Evolutionary conservation across 495 filamentous ascomycete genomes (phyloP).

Genomic region (Penicillium bovifimosum): DNA sequence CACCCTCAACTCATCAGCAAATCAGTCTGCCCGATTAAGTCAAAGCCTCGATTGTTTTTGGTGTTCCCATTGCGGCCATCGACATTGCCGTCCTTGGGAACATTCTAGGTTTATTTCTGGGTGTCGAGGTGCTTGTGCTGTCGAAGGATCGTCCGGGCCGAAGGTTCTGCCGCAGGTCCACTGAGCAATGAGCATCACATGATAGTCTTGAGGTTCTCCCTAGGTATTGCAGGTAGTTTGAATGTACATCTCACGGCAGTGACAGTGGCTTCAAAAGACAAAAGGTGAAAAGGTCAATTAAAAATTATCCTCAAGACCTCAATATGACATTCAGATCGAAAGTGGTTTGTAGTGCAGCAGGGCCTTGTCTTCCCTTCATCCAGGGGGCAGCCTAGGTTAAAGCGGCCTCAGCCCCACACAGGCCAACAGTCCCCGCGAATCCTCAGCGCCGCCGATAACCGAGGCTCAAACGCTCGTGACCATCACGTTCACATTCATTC

Average conservation of each 20-base stretch:
- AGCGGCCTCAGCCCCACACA: background rate
- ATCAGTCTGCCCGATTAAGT: background rate
- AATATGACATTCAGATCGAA: no score
- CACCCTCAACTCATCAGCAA: background rate
- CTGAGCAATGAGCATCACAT: no score
- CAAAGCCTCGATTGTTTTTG: constrained; percentile 22
- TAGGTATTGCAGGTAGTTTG: no score
- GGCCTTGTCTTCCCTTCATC: background rate
- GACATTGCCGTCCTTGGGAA: constrained; percentile 21
- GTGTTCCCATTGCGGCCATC: constrained; percentile 15
- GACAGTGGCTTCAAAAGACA: no score
- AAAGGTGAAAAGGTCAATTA: no score
- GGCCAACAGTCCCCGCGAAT: constrained; percentile 13
- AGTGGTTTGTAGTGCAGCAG: no score
- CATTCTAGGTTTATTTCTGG: constrained; percentile 10
- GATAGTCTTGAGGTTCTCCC: no score
- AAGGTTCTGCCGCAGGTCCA: no score
- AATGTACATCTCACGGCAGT: no score
- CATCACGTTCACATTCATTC: constrained; percentile 9
- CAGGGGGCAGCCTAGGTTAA: background rate
- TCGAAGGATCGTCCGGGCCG: no score
- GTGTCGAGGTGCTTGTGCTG: background rate
- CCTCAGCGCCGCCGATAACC: constrained; percentile 34
- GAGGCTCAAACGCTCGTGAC: constrained; percentile 38
- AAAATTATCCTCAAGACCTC: no score